Base-by-base conservation (phyloP, 2,329 filamentous ascomycete species). In the Curvularia hawaiiensis region DNA sequence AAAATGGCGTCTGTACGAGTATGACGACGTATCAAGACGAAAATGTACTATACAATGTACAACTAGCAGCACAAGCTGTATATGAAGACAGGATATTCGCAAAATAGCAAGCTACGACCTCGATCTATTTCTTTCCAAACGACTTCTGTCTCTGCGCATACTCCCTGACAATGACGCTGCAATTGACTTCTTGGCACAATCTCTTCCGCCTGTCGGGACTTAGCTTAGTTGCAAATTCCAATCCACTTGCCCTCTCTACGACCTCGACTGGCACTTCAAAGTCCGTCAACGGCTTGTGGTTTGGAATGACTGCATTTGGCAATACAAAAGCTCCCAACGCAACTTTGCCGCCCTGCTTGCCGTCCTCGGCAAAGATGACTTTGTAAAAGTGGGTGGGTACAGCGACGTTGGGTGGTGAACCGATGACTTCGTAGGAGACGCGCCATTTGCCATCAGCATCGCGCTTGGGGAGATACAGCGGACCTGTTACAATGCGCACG, bases 331-430 rank as follows among this genome's bases (percentile, higher is more conserved):
- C 95, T 45, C 91, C 95, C 35, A 99, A 80, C 31, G 92, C 92
- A 33, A 99, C 95, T 28, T 75, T 74, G 11, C 73, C 72, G 18
- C 91, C 90, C 10, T 75, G 78, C 57, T 74, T 78, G 3, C 90
- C 90, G 71, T 97, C 92, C 79, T 99, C 95, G 26, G 91, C 95
- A 71, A 95, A 96, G 68, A 99, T 95, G 72, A 99, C 92, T 82
- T 99, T 99, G 85, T 97, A 99, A 80, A 99, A 99, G 78, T 99
- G 95, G 22, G 95, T 99, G 3, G 95, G 95, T 52, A 99, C 95
- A 26, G 95, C 93, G 54, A 99, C 90, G 70, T 92, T 96, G 8
- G 95, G 94, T 64, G 95, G 95, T 74, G 84, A 90, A 39, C 95
- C 95, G 68, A 99, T 97, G 58, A 99, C 90, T 80, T 99, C 95